These are phyloP conservation scores for Hypoxylon lenormandii DNA, from an alignment of 495 filamentous ascomycete species.

Conservation along the genomic window DNA sequence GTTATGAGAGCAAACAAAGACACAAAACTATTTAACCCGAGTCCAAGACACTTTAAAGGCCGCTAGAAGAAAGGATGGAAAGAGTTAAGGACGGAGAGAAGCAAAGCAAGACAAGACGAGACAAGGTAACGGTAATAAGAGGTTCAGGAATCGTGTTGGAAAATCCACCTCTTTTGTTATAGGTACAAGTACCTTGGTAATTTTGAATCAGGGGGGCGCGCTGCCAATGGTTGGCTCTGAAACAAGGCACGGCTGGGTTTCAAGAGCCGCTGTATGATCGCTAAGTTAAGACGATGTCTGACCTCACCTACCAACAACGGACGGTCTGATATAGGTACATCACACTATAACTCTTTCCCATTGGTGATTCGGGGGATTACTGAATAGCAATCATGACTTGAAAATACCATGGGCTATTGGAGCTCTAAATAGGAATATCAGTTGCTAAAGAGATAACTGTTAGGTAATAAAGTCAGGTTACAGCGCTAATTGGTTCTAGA, in stretches of 20 bases:
- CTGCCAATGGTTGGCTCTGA: conserved; percentile 21
- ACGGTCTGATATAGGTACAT: conserved; percentile 10
- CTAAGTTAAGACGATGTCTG: conserved; percentile 27
- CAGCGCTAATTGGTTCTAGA: conserved; percentile 15
- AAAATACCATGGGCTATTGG: not conserved
- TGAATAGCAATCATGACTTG: not conserved
- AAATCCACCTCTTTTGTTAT: conserved; percentile 4
- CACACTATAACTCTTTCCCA: not conserved
- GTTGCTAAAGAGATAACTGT: no score
- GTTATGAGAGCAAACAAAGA: not conserved
- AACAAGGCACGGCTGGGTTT: conserved; percentile 40
- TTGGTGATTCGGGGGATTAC: not conserved
- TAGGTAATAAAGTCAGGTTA: conserved; percentile 1
- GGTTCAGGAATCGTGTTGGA: not conserved
- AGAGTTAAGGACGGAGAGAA: not conserved
- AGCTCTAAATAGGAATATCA: no score
- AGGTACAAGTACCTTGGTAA: not conserved
- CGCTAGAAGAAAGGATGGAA: conserved; percentile 6
- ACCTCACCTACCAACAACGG: conserved; percentile 18
- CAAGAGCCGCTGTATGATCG: conserved; percentile 45
- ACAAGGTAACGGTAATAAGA: conserved; percentile 9
- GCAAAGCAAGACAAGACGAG: conserved; percentile 1
- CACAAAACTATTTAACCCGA: not conserved
- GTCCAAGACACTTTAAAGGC: not conserved
- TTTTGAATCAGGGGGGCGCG: conserved; percentile 23